A percentile compares a stretch with the other conserved stretches of the same genome.
phyloP scores from a whole-genome alignment of 2,329 filamentous ascomycete species.

The Didymella keratinophila region DNA sequence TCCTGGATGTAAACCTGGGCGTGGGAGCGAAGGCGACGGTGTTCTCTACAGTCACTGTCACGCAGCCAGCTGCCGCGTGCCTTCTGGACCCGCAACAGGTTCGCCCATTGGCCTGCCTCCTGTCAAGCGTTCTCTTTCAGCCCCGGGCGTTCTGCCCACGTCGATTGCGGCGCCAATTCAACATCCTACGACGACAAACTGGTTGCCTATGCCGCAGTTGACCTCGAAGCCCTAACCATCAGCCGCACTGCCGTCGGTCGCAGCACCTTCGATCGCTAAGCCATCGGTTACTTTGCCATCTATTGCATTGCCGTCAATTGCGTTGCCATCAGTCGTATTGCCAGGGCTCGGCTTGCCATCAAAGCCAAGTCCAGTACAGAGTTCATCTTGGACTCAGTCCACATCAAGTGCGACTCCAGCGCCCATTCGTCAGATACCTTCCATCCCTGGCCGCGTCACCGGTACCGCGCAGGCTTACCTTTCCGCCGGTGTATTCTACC shows the following conservation, averaged over 20 bases:
- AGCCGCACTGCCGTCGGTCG: background rate
- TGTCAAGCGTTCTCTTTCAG: background rate
- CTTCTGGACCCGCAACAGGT: background rate
- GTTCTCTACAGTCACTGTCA: background rate
- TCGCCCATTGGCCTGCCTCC: background rate
- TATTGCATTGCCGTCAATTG: no score
- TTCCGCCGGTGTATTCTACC: constrained; percentile 35
- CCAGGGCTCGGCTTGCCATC: no score
- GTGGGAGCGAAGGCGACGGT: background rate
- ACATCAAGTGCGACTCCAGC: background rate
- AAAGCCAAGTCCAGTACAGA: background rate
- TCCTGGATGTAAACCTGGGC: background rate
- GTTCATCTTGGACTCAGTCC: background rate
- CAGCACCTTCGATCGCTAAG: background rate
- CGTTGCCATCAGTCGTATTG: no score
- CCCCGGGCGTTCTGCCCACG: background rate
- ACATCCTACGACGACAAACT: background rate
- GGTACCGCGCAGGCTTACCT: constrained; percentile 27
- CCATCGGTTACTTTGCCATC: no score
- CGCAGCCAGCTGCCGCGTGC: background rate
- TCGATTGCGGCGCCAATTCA: background rate
- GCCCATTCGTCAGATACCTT: background rate
- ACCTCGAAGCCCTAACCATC: background rate
- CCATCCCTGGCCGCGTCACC: background rate
- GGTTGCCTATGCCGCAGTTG: background rate